Percentiles rank a stretch among this genome's conserved stretches.
Conservation (phyloP, 2,329 filamentous ascomycete genomes). For the Aureobasidium vineae region DNA sequence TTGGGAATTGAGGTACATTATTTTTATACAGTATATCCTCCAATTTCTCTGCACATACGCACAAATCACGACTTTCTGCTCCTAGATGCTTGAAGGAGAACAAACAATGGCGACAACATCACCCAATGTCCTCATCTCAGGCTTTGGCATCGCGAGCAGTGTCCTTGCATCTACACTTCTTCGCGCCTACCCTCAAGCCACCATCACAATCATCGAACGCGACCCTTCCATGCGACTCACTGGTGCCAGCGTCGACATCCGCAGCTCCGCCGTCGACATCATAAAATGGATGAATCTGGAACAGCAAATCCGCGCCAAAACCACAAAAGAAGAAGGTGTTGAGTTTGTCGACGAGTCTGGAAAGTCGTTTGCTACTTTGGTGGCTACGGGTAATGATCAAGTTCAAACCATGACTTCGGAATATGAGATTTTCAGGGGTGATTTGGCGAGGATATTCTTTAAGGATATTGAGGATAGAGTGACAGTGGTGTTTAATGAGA, state of each 20-base stretch:
- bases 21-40: no score
- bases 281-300: conserved; percentile 41
- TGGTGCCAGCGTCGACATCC: conserved; percentile 41
- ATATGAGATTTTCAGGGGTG: conserved; percentile 42
- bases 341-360: conserved; percentile 35
- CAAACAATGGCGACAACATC: neutral
- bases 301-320: conserved; percentile 34
- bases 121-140: conserved; percentile 39
- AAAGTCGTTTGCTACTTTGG: conserved; percentile 36
- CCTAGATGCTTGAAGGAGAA: neutral
- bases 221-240: conserved; percentile 37
- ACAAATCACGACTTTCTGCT: neutral
- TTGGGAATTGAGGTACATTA: neutral
- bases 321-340: conserved; percentile 35
- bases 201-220: conserved; percentile 41
- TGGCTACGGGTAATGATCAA: conserved; percentile 36
- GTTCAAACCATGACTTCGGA: conserved; percentile 40
- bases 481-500: conserved; percentile 44
- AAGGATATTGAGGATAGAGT: conserved; percentile 43
- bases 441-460: conserved; percentile 37
- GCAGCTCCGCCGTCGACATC: conserved; percentile 38
- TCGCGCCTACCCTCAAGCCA: conserved; percentile 35
- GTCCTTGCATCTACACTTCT: conserved; percentile 41
- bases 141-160: conserved; percentile 41
- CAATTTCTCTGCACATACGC: neutral